Evolutionary conservation across 148 eudicot species (phyloP).

Genomic region (Simmondsia chinensis): DNA sequence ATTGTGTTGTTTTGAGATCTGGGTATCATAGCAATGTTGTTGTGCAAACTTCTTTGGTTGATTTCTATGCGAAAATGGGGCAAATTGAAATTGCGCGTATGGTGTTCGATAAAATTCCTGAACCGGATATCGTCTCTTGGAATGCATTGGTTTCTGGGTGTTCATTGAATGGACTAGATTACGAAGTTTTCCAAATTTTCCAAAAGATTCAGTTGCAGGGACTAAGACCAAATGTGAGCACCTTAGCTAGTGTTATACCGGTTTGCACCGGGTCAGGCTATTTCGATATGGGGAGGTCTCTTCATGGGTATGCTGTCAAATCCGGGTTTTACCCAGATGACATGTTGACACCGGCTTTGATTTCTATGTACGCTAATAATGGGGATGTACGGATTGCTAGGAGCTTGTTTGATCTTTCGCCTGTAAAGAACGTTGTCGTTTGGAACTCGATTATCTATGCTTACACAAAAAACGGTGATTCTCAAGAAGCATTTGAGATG

Average conservation of each 20-base stretch:
- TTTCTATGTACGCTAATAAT: conserved; percentile 40
- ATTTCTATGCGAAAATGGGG: conserved; percentile 45
- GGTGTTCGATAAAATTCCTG: conserved; percentile 44
- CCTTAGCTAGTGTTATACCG: conserved; percentile 53
- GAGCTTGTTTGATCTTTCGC: conserved; percentile 31
- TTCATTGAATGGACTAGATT: conserved; percentile 37
- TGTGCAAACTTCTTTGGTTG: conserved; percentile 53
- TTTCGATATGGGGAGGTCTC: conserved; percentile 24
- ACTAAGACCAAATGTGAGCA: conserved; percentile 41
- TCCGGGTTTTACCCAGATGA: conserved; percentile 31
- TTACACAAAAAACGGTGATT: conserved; percentile 27
- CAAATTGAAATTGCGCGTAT: conserved; percentile 32
- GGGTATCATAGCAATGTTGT: conserved; percentile 45
- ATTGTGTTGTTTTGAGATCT: conserved; percentile 36
- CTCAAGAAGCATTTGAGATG: conserved; percentile 26
- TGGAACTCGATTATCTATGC: conserved; percentile 60
- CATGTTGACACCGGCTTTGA: conserved; percentile 38
- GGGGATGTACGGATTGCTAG: conserved; percentile 34
- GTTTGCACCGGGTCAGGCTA: conserved; percentile 35
- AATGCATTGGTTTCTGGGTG: conserved; percentile 65
- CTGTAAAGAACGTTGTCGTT: conserved; percentile 23
- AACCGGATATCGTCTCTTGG: conserved; percentile 53
- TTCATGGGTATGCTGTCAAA: conserved; percentile 54
- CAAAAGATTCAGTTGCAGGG: conserved; percentile 18
- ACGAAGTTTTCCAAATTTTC: conserved; percentile 33